Conservation (phyloP, 805 yeast species). For the Saccharomycopsis babjevae region DNA sequence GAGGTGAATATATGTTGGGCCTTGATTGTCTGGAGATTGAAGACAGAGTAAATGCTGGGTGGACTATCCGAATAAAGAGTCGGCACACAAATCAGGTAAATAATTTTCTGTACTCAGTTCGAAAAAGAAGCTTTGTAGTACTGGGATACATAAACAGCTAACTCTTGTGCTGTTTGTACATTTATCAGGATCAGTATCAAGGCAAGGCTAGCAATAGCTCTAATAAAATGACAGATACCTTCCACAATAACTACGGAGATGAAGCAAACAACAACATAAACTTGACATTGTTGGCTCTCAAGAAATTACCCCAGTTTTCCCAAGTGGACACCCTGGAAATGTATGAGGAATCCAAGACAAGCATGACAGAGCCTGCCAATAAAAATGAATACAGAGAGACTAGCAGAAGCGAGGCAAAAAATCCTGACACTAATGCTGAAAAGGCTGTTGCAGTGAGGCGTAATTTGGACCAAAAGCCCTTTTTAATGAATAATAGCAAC, state of each 20-base stretch:
- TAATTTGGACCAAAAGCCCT: neutral
- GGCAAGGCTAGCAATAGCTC: neutral
- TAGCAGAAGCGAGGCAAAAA: no score
- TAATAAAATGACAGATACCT: neutral
- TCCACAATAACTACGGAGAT: neutral
- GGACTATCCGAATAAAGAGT: neutral
- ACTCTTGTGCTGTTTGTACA: neutral
- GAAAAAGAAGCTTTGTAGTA: neutral
- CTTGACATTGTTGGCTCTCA: neutral
- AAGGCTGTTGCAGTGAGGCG: neutral
- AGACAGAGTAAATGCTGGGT: neutral
- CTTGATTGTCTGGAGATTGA: neutral
- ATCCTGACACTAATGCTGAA: neutral
- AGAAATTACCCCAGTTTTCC: neutral
- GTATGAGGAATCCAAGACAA: neutral
- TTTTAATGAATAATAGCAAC: neutral
- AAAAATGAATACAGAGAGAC: neutral
- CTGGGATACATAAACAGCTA: neutral
- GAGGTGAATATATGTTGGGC: neutral
- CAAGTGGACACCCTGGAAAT: neutral
- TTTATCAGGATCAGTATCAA: neutral
- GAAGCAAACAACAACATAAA: neutral
- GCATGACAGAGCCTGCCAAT: neutral
- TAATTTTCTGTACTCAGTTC: no score
- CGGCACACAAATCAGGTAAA: neutral